Evolutionary conservation across 2,329 filamentous ascomycete genomes (phyloP).

Genomic region (Didymella pinodella): DNA sequence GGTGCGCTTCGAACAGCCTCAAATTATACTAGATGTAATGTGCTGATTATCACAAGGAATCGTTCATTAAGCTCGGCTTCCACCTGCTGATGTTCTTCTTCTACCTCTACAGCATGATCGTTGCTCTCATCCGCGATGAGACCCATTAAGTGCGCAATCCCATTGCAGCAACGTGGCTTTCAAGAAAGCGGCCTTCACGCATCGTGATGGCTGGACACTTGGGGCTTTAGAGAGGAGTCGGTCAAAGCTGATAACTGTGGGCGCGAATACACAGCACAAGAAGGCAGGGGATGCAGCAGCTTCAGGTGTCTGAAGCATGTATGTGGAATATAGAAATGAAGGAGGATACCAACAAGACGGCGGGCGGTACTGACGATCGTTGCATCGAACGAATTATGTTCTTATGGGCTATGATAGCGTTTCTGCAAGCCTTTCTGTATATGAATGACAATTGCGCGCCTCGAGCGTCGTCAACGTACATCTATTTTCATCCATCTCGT

Average conservation of each 20-base stretch:
- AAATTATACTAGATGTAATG: not conserved
- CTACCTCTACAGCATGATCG: conserved; percentile 99
- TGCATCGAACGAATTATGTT: conserved; percentile 33
- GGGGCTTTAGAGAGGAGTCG: conserved; percentile 3
- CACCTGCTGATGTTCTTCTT: conserved; percentile 99
- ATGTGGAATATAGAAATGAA: not conserved
- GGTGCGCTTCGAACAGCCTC: conserved; percentile 62
- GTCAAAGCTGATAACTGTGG: not conserved
- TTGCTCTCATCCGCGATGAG: conserved; percentile 95
- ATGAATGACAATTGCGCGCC: conserved; percentile 24
- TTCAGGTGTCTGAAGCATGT: not conserved
- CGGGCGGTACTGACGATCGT: conserved; percentile 11
- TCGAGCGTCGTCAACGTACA: conserved; percentile 1
- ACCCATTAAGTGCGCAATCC: conserved; percentile 65
- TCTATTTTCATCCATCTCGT: not conserved
- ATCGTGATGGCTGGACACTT: conserved; percentile 1
- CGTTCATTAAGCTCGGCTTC: conserved; percentile 98
- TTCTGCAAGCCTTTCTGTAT: conserved; percentile 37
- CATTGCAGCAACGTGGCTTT: conserved; percentile 2
- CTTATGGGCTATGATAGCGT: conserved; percentile 47
- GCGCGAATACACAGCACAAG: not conserved
- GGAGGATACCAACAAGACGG: conserved; percentile 18
- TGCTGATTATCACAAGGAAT: conserved; percentile 71
- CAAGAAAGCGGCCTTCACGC: not conserved
- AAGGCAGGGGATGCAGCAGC: not conserved